Base-by-base conservation (phyloP, 805 yeast species). In the Scheffersomyces coipomensis region DNA sequence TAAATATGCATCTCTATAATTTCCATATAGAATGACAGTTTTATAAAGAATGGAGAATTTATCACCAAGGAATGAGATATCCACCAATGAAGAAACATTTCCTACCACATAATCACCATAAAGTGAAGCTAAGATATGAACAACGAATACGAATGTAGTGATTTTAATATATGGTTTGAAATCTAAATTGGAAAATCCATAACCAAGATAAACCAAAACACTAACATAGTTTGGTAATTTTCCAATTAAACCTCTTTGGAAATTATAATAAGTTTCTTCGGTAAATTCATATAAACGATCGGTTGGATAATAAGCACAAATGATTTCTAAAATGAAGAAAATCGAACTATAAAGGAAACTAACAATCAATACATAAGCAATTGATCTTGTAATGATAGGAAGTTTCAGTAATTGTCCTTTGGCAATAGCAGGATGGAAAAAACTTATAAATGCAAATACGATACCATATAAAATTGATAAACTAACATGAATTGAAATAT, bases 401-500 rank as follows among this genome's bases (percentile, higher is more conserved):
- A 34, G 10, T 24, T 23, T 17, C 13, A 25, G 25, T 23, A 34
- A 11, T 31, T 31, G n/a, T 4, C 36, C 19, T 10, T 11, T 12
- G 12, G 8, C 8, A 15, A 38, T 38, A 6, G 13, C 15, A 18
- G 37, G 34, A 17, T 38, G 19, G 9, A 34, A 34, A 19, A 25
- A 33, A 10, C 33, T 13, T 10, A 38, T 25, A 12, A 24, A 21
- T 25, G 34, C 12, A 13, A 35, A 17, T 3, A 24, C 15, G n/a
- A 18, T 5, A 3, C 19, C 42, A 31, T 29, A 34, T 19, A 27
- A 5, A 12, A 38, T 34, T n/a, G 34, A 12, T 16, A 38, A 33
- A 21, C 27, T 38, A 5, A 33, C 21, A 25, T 38, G 37, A 3
- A 26, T 15, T 16, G 42, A 32, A n/a, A 33, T 25, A 16, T 34